Percentiles rank a stretch among this genome's conserved stretches.
Conservation (phyloP, 352 stramenopile species). For the Lagenidium giganteum region DNA sequence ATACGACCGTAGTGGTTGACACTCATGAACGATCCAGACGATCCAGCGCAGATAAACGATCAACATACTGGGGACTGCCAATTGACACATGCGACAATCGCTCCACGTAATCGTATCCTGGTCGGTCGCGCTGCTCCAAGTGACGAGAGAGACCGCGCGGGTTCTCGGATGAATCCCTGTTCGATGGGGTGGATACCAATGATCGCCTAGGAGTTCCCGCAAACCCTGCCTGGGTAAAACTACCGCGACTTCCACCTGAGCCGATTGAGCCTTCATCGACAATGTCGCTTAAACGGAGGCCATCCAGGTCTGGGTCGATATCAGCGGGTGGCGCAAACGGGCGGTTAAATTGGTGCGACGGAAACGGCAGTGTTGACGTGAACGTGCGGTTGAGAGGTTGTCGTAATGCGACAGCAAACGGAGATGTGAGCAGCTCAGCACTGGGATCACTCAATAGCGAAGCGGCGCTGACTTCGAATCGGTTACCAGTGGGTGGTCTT, state of each 20-base stretch:
- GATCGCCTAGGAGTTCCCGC: conserved; percentile 8
- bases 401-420: conserved; percentile 15
- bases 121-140: conserved; percentile 4
- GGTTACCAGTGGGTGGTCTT: conserved; percentile 7
- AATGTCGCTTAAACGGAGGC: conserved; percentile 15
- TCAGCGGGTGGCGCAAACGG: conserved; percentile 8
- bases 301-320: conserved; percentile 11
- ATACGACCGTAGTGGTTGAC: neutral
- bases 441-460: conserved; percentile 12
- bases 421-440: conserved; percentile 17
- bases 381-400: conserved; percentile 21
- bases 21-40: conserved; percentile 18
- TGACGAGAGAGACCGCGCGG: conserved; percentile 10
- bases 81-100: conserved; percentile 15
- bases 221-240: neutral
- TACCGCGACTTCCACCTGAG: neutral
- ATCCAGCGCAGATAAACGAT: conserved; percentile 17
- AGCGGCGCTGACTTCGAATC: neutral
- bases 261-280: conserved; percentile 10
- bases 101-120: conserved; percentile 7
- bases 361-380: conserved; percentile 1
- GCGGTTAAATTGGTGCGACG: conserved; percentile 14
- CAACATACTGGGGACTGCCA: conserved; percentile 10
- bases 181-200: conserved; percentile 10
- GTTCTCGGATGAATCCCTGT: conserved; percentile 9